Evolutionary conservation across 78 protist species (phyloP).

Genomic region (Dictyostelium intermedium): DNA sequence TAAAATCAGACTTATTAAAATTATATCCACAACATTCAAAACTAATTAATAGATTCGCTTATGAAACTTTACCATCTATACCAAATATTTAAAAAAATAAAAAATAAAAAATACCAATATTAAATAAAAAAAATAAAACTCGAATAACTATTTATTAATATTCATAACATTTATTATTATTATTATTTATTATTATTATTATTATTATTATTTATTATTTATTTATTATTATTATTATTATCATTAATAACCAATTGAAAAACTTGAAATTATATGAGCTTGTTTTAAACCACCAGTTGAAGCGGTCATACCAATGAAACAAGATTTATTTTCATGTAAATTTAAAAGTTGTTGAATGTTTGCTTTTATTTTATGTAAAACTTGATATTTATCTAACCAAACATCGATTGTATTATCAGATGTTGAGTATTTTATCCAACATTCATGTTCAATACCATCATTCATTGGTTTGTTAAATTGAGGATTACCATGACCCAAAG

Average conservation of each 20-base stretch:
- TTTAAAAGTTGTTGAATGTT: neutral
- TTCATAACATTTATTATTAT: too few relatives aligned
- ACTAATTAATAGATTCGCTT: neutral
- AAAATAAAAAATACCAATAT: too few relatives aligned
- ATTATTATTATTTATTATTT: neutral
- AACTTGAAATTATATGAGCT: constrained; percentile 43
- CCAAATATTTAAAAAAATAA: too few relatives aligned
- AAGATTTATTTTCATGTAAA: neutral
- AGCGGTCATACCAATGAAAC: constrained; percentile 77
- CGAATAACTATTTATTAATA: too few relatives aligned
- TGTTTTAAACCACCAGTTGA: constrained; percentile 83
- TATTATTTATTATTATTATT: neutral
- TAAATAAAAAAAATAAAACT: too few relatives aligned
- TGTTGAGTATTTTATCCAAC: neutral
- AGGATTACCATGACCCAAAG: constrained; percentile 19
- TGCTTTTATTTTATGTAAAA: neutral
- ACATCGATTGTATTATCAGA: neutral
- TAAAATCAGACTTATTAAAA: neutral
- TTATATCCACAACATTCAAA: neutral
- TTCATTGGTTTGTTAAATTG: neutral
- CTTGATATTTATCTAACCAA: constrained; percentile 39
- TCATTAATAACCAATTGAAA: constrained; percentile 30
- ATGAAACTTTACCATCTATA: neutral
- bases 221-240: neutral
- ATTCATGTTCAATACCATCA: constrained; percentile 50